Evolutionary conservation across 352 stramenopile species (phyloP).

Genomic region (Globisporangium canariense): DNA sequence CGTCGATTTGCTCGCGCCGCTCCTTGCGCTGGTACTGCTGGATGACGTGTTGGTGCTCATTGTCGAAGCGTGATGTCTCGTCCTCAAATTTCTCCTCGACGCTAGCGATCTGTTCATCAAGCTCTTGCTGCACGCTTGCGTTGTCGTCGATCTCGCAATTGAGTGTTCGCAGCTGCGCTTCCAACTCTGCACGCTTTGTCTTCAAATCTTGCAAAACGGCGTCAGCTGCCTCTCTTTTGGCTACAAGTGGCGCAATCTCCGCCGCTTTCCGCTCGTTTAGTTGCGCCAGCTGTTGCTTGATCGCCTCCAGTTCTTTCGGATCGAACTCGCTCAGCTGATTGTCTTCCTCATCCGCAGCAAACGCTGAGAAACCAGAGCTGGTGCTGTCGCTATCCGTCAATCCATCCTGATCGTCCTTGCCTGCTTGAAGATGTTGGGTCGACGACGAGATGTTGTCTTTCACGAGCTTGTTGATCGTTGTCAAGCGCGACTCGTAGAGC

Average conservation of each 20-base stretch:
- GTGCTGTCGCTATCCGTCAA: background rate
- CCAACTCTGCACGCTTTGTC: slow-evolving; percentile 44
- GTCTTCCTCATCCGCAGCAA: slow-evolving; percentile 12
- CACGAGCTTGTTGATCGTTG: slow-evolving; percentile 38
- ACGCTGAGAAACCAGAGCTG: slow-evolving; percentile 9
- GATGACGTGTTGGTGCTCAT: slow-evolving; percentile 48
- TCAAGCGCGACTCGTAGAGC: slow-evolving; percentile 44
- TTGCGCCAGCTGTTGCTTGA: slow-evolving; percentile 30
- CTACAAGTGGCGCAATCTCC: slow-evolving; percentile 27
- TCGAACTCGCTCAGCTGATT: slow-evolving; percentile 23
- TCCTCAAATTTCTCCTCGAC: slow-evolving; percentile 51
- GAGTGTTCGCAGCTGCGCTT: slow-evolving; percentile 50
- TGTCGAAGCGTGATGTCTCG: slow-evolving; percentile 39
- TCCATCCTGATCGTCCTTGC: slow-evolving; percentile 13
- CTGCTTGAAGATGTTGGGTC: slow-evolving; percentile 26
- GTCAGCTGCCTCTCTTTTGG: slow-evolving; percentile 24
- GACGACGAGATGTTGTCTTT: slow-evolving; percentile 34
- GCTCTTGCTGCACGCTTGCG: slow-evolving; percentile 28
- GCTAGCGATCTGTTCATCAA: slow-evolving; percentile 39
- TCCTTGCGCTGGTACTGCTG: slow-evolving; percentile 32
- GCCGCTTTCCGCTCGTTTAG: slow-evolving; percentile 41
- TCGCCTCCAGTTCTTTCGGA: slow-evolving; percentile 31
- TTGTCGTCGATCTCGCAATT: slow-evolving; percentile 47
- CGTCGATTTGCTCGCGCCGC: slow-evolving; percentile 33
- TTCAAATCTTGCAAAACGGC: slow-evolving; percentile 27